Percentiles rank a stretch among this genome's conserved stretches.
These are phyloP conservation scores for Chloromonas sp. DNA, from an alignment of 163 green algal species.

Conservation along the genomic window DNA sequence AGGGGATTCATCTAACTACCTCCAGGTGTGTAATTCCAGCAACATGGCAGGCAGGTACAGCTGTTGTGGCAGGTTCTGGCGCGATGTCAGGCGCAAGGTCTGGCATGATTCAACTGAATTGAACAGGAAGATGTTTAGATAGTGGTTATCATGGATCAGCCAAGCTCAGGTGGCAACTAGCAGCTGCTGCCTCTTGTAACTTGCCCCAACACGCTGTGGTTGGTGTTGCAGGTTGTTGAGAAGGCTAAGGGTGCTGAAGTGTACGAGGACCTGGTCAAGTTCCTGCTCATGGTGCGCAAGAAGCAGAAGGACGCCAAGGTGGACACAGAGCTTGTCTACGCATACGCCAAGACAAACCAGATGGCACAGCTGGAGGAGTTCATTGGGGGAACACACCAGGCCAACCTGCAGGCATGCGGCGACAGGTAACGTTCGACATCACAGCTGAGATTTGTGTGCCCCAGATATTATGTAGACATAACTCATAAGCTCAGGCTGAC, in stretches of 20 bases:
- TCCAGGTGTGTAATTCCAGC: conserved; percentile 18
- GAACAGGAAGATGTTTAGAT: background rate
- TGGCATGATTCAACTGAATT: background rate
- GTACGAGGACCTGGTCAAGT: conserved; percentile 92
- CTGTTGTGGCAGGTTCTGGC: no score
- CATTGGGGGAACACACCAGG: conserved; percentile 69
- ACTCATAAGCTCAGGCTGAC: no score
- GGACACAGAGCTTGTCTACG: conserved; percentile 95
- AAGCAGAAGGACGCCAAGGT: conserved; percentile 89
- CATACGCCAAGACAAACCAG: conserved; percentile 85
- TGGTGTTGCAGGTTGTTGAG: conserved; percentile 60
- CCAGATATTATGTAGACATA: no score
- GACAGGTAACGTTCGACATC: conserved; percentile 18
- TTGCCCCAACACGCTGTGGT: no score
- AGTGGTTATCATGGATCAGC: no score
- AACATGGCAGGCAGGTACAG: no score
- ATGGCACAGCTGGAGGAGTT: conserved; percentile 94
- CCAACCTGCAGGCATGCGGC: conserved; percentile 60
- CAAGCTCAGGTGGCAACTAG: no score
- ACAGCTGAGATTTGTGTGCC: background rate
- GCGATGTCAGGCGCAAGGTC: no score
- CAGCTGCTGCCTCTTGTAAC: no score
- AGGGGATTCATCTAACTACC: conserved; percentile 60
- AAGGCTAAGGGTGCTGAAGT: conserved; percentile 46
- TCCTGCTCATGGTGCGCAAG: conserved; percentile 96